Base-by-base conservation (phyloP, 2,329 filamentous ascomycete species). In the Pestalotiopsis fici region DNA sequence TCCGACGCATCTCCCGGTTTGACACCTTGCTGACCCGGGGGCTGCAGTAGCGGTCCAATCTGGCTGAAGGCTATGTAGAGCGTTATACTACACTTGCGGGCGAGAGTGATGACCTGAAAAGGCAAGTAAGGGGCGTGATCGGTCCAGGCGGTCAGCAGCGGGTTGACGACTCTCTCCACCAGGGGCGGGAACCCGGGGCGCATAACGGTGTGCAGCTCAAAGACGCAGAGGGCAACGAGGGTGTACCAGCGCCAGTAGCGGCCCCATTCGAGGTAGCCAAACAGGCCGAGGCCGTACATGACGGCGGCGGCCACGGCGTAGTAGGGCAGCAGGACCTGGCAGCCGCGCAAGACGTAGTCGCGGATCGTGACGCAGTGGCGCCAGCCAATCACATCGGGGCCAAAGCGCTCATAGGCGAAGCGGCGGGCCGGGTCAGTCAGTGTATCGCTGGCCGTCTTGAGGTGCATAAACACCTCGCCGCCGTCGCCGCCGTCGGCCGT, bases 391-490 rank as follows among this genome's bases (percentile, higher is more conserved):
- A 95, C 85, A 31, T 89, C 88, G 0, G 93, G 91, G 0, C 95
- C 95, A 77, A 97, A 94, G 60, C 94, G 90, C 77, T 97, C 94
- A 80, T 98, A 98, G 7, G 93, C 94, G 77, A 96, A 97, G 66
- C 94, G 87, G 74, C 88, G 90, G 0, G 89, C 90, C 2, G 92
- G 88, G 75, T 96, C 90, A n/a, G 89, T 82, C 18, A 98, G 87
- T 0, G 91, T 93, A 74, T 98, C 96, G 75, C 93, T 89, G 5
- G 94, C 94, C 59, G 90, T 83, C 83, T 95, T 95, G 74, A 98
- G 86, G 74, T 92, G 90, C 59, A 98, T 89, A 79, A 97, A 98
- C 80, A 91, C 74, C 65, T 78, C 77, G 37, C 80, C 78, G 18
- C 78, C 78, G 64, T 78, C 78, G 56, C 79, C 77, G 43, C 18